A percentile compares a stretch with the other conserved stretches of the same genome.
Evolutionary conservation across 176 grass and related monocot genomes (phyloP).

Genomic region (Oryza brachyantha): DNA sequence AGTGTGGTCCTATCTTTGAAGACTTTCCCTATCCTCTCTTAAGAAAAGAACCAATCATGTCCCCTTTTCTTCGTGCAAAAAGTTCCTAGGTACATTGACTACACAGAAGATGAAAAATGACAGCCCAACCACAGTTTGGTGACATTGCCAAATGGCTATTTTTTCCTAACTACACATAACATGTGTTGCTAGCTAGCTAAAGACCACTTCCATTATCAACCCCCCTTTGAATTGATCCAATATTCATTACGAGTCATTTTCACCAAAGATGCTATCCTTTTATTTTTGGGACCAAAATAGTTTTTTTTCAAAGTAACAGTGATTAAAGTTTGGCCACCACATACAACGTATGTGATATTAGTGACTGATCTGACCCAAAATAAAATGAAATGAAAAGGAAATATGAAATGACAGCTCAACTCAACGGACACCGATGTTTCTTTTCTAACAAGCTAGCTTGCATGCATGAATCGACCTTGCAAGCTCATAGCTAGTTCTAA

Average conservation of each 20-base stretch:
- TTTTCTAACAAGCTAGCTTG: constrained; percentile 16
- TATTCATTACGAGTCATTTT: no score
- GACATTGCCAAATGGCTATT: neutral
- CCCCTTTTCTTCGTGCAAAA: neutral
- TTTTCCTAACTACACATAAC: neutral
- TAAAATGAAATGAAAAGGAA: neutral
- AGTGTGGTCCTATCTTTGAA: neutral
- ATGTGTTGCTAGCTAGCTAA: neutral
- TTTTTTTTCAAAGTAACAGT: neutral
- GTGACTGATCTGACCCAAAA: neutral
- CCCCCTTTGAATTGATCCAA: no score
- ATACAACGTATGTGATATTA: neutral
- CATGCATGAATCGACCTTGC: neutral
- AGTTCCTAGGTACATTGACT: constrained; percentile 22
- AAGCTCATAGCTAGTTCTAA: neutral
- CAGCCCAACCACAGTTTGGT: constrained; percentile 29
- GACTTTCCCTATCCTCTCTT: neutral
- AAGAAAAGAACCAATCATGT: neutral
- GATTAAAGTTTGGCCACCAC: neutral
- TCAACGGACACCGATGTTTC: constrained; percentile 12
- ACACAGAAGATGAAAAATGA: constrained; percentile 33
- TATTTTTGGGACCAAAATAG: neutral
- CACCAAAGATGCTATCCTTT: constrained; percentile 8
- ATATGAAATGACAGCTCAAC: constrained; percentile 37
- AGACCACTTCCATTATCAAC: neutral